These are phyloP conservation scores for Arxiozyma telluris DNA, from an alignment of 1,139 yeast genomes.

Conservation along the genomic window DNA sequence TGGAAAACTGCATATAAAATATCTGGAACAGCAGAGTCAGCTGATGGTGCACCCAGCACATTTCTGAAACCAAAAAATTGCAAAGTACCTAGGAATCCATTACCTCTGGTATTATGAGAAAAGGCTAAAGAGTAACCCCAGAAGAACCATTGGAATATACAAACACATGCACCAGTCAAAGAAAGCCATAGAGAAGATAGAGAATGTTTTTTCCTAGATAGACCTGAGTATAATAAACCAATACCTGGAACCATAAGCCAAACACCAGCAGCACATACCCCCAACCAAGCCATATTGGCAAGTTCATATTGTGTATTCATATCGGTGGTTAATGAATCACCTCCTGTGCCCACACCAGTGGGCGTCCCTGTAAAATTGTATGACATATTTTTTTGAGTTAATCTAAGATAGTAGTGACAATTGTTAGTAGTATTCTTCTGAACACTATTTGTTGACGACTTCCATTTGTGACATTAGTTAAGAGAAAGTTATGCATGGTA, in stretches of 20 bases:
- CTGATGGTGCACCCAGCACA: slow-evolving; percentile 73
- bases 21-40: slow-evolving; percentile 66
- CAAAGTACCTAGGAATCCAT: slow-evolving; percentile 66
- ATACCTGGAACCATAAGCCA: slow-evolving; percentile 96
- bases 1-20: slow-evolving; percentile 83
- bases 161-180: slow-evolving; percentile 72
- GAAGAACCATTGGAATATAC: slow-evolving; percentile 91
- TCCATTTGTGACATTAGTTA: no score
- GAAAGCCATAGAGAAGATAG: slow-evolving; percentile 89
- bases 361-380: slow-evolving; percentile 34
- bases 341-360: slow-evolving; percentile 63
- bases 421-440: not conserved
- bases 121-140: slow-evolving; percentile 93
- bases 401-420: not conserved
- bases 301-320: slow-evolving; percentile 63
- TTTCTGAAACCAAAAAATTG: slow-evolving; percentile 70
- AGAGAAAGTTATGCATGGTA: no score
- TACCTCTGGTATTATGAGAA: slow-evolving; percentile 56
- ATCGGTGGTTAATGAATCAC: slow-evolving; percentile 65
- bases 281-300: slow-evolving; percentile 87
- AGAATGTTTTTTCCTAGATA: slow-evolving; percentile 88
- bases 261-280: slow-evolving; percentile 63
- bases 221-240: slow-evolving; percentile 82
- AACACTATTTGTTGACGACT: not conserved
- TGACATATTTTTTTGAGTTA: slow-evolving; percentile 20